Evolutionary conservation across 1,139 yeast species (phyloP).

Genomic region (Sugiyamaella pinicola): DNA sequence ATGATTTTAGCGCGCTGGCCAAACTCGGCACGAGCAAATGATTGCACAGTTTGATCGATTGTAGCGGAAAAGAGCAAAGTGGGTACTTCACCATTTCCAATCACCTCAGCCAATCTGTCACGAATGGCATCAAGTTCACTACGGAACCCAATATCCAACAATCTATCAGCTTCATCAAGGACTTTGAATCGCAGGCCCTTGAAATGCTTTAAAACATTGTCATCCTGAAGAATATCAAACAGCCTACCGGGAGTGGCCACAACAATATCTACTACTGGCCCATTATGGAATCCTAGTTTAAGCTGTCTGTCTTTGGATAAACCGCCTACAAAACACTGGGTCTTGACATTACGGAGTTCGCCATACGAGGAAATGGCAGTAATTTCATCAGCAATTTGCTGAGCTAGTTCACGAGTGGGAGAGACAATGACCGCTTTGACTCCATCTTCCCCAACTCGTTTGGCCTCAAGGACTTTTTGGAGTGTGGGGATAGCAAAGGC

Average conservation of each 20-base stretch:
- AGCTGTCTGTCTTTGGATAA: constrained; percentile 47
- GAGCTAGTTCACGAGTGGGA: constrained; percentile 92
- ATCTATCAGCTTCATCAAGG: constrained; percentile 87
- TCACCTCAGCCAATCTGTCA: constrained; percentile 46
- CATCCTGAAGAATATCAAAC: constrained; percentile 55
- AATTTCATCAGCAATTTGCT: constrained; percentile 73
- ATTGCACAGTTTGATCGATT: constrained; percentile 64
- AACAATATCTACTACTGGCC: constrained; percentile 53
- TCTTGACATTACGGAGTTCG: constrained; percentile 41
- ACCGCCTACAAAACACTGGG: constrained; percentile 56
- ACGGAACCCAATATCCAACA: constrained; percentile 76
- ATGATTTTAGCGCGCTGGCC: constrained; percentile 65
- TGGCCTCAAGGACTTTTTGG: constrained; percentile 52
- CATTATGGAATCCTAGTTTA: constrained; percentile 37
- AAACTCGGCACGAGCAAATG: constrained; percentile 66
- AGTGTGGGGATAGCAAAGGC: constrained; percentile 83
- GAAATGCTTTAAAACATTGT: constrained; percentile 53
- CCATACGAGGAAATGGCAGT: constrained; percentile 46
- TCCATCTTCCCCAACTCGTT: constrained; percentile 39
- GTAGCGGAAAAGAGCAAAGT: constrained; percentile 88
- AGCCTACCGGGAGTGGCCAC: constrained; percentile 94
- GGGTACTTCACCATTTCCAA: constrained; percentile 48
- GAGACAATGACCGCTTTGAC: constrained; percentile 66
- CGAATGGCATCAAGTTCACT: constrained; percentile 61
- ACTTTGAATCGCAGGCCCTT: constrained; percentile 62